Percentiles rank a stretch among this genome's conserved stretches.
phyloP scores from a whole-genome alignment of 2,329 filamentous ascomycete genomes.

The Didymella pinodella region DNA sequence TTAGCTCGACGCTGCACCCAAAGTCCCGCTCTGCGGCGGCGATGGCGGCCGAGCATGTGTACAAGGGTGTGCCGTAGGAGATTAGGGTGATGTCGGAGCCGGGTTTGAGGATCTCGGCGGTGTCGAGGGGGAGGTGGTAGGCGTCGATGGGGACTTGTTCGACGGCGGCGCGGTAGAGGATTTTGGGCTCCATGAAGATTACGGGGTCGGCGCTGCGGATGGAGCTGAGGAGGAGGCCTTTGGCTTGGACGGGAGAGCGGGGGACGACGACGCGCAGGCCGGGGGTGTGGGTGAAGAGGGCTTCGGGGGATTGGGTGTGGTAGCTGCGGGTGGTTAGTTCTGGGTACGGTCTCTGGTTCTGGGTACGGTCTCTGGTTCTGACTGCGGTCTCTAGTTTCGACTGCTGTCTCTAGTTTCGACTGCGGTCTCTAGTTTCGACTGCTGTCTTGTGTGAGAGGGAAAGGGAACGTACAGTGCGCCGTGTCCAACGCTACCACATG shows the following conservation, averaged over 20 bases:
- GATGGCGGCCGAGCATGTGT: constrained; percentile 81
- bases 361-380: too few species aligned
- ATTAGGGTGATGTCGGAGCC: constrained; percentile 84
- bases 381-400: not conserved
- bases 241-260: constrained; percentile 84
- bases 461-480: constrained; percentile 70
- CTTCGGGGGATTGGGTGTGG: constrained; percentile 89
- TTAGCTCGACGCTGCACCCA: constrained; percentile 80
- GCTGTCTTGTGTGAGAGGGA: constrained; percentile 5
- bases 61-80: constrained; percentile 89
- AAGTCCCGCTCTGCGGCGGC: constrained; percentile 77
- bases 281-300: constrained; percentile 86
- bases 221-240: constrained; percentile 82
- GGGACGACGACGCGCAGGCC: constrained; percentile 87
- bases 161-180: constrained; percentile 87
- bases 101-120: constrained; percentile 82
- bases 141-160: constrained; percentile 85
- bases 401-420: too few species aligned
- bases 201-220: constrained; percentile 82
- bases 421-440: not conserved
- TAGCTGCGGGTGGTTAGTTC: constrained; percentile 57
- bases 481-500: constrained; percentile 87
- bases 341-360: too few species aligned
- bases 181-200: constrained; percentile 93
- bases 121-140: constrained; percentile 84